Evolutionary conservation across 345 rosid species (phyloP).

Genomic region (Camelina neglecta): DNA sequence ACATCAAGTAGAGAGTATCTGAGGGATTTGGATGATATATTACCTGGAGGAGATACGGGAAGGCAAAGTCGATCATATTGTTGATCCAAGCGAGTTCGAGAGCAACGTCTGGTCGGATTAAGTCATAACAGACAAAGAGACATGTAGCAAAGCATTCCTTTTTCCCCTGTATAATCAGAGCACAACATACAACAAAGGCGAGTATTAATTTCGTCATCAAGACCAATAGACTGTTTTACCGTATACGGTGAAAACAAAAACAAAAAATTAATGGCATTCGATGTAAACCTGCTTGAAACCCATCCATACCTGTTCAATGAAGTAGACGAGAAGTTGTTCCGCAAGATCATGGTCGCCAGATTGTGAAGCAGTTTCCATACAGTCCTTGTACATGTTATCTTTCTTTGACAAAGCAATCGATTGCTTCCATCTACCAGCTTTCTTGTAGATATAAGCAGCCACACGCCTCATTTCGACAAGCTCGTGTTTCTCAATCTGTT

Average conservation of each 20-base stretch:
- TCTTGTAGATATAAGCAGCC: constrained; percentile 97
- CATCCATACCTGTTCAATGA: constrained; percentile 79
- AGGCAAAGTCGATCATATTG: constrained; percentile 88
- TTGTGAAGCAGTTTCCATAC: constrained; percentile 99
- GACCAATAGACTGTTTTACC: neutral
- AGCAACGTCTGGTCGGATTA: constrained; percentile 80
- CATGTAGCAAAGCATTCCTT: constrained; percentile 96
- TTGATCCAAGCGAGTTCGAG: constrained; percentile 95
- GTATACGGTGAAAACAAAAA: neutral
- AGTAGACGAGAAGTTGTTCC: constrained; percentile 95
- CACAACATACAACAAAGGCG: neutral
- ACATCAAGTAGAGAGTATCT: neutral
- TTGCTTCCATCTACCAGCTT: constrained; percentile 99
- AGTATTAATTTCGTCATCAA: constrained; percentile 6
- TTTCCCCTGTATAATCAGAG: constrained; percentile 59
- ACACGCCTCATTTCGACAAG: constrained; percentile 99
- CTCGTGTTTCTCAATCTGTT: constrained; percentile 97
- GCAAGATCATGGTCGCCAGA: constrained; percentile 99
- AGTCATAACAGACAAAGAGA: constrained; percentile 94
- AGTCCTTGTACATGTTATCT: constrained; percentile 91
- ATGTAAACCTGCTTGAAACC: constrained; percentile 17
- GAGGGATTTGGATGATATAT: constrained; percentile 7
- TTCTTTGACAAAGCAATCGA: constrained; percentile 98
- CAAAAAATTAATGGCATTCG: neutral
- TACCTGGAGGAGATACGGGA: constrained; percentile 89